Evolutionary conservation across 148 eudicot genomes (phyloP), one percentile per base, ranked within the genome.

Genomic region (Drosera capensis): DNA sequence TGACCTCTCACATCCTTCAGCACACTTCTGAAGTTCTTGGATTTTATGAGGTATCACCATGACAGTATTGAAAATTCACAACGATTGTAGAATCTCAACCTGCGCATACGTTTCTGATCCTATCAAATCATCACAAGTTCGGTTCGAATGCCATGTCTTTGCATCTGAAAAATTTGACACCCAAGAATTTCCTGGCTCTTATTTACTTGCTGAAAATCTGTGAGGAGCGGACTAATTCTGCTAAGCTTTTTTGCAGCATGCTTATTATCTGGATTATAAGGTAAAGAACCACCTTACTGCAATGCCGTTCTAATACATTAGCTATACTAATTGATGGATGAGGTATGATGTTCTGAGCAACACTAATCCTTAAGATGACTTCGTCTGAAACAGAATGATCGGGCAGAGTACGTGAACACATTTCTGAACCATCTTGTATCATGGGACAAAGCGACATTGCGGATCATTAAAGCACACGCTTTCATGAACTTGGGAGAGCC

Each of bases 261-360:
- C 96, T 51, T 88, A 88, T 63, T 88, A 83, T 65, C 62, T 88
- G 83, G 96, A 88, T 67, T 72, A 77, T 56, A 67, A 77, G 86
- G 96, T 87, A 46, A 20, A n/a, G 56, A 19, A 16, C 12, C 30
- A 39, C 17, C 15, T n/a, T n/a, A n/a, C n/a, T n/a, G n/a, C 19
- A 9, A 20, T 35, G 7, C 20, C 14, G n/a, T 51, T 24, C 31
- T 41, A 53, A 36, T 25, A 48, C 29, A n/a, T n/a, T 3, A 6
- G 13, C 7, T 8, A 8, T 42, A 12, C 3, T 38, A 20, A 8
- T 39, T 51, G 21, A 20, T 39, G 23, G 17, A 20, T 2, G 25
- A 38, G 35, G 6, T 25, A 16, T 15, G 5, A 7, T 22, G 23
- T 15, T 35, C 16, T 25, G 8, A n/a, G n/a, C n/a, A n/a, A n/a